Base-by-base conservation (phyloP, 192 early-diverging fungal genomes). In the Coemansia sp. region DNA sequence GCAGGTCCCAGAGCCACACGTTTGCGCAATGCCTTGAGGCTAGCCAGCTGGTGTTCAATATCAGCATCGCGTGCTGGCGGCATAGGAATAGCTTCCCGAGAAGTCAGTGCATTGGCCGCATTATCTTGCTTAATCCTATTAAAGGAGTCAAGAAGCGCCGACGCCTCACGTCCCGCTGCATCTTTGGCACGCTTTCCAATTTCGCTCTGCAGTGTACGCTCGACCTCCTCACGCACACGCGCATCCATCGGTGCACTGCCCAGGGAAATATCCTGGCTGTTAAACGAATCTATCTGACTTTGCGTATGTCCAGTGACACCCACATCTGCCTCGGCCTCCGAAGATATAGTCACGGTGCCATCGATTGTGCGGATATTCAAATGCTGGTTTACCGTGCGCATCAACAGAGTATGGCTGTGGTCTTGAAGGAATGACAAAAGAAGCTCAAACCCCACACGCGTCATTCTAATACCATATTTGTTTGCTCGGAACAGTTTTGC, bases 351-450 rank as follows among this genome's bases (percentile, higher is more conserved):
- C 23, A 39, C 67, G 3, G 62, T 47, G 6, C 67, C 67, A 32
- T 70, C 67, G 23, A 70, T 47, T 13, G 67, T 77, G 23, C 67
- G 56, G 46, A 99, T 94, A 49, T 86, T 85, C 19, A 97, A 43
- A 47, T 95, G 84, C 70, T 95, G 90, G 64, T 99, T 96, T 34
- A 96, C 83, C 20, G 97, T 81, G 60, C 92, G 78, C 55, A 95
- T 82, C 35, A 99, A 53, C 33, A 93, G 70, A 60, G 88, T 89
- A 43, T 87, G 89, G 42, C 89, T 85, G 77, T 92, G 92, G 53
- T 97, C 93, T 68, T 96, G 91, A 55, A 99, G 67, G 62, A 90
- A 98, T 46, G 86, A 81, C 41, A 97, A 59, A 44, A 98, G 81
- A 17, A 99, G 82, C 67, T 93, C 90, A 54, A 89, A 91, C 1